Evolutionary conservation across 495 filamentous ascomycete genomes (phyloP), one percentile per base, ranked within the genome.

Genomic region (Aspergillus funiculosus): DNA sequence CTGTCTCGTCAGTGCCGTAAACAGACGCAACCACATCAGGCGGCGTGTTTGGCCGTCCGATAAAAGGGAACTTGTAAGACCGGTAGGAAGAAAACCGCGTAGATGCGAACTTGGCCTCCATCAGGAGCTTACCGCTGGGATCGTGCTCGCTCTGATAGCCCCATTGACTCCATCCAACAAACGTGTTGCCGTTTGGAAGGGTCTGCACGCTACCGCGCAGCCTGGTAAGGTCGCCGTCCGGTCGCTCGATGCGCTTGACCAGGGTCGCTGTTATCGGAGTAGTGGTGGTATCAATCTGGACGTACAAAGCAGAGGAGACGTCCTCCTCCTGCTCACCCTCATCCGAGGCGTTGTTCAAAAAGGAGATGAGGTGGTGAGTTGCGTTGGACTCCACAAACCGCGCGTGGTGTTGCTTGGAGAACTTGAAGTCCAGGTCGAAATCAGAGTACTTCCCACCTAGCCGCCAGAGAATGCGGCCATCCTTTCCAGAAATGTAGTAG

Each of bases 371-470:
- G 26, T 73, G 69, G 43, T 66, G 57, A 9, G 73, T 77, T n/a
- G 63, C 62, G 50, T 75, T 61, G 14, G 76, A 69, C 13, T 64
- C 64, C 37, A 78, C 43, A 53, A 74, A 80, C 14, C 77, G 71
- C 9, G 72, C 79, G 53, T 82, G 72, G 50, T 83, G 79, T 57
- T 83, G 79, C 51, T 71, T 76, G 27, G 73, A 74, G 59, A 83
- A 82, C 1, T 68, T 61, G 52, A 76, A 75, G 47, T 72, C 67
- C 24, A 57, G 50, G 20, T 54, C 46, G 30, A 78, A 74, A 30
- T 70, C 59, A 42, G 71, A 55, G 39, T 61, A 54, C 43, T 61
- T 39, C 17, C 78, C 79, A 34, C 75, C 66, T 26, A 83, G 62
- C 7, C 73, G 69, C 80, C 80, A 83, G 45, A 80, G 68, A 49